Conservation (phyloP, 805 yeast genomes). For the Metschnikowia colocasiae region DNA sequence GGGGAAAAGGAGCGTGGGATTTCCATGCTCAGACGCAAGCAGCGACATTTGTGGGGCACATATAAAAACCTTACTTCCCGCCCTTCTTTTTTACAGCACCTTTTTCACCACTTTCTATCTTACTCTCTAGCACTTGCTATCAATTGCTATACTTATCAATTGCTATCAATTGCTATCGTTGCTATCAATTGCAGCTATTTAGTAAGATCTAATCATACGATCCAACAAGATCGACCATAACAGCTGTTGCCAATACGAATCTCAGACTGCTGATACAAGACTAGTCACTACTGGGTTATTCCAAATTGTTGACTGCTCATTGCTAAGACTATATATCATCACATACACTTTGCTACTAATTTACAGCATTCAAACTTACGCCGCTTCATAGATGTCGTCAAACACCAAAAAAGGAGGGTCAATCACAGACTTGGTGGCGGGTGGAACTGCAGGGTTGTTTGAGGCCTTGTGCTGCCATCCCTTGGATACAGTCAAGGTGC, state of each 20-base stretch:
- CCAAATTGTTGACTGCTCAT: no score
- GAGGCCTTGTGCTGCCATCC: conserved; percentile 99
- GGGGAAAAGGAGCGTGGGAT: conserved; percentile 16
- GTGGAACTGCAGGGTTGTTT: conserved; percentile 95
- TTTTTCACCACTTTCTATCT: neutral
- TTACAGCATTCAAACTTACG: no score
- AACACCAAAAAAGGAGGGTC: conserved; percentile 34
- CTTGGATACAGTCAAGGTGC: conserved; percentile 93
- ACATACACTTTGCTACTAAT: neutral
- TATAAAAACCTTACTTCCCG: conserved; percentile 1
- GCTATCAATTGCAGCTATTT: neutral
- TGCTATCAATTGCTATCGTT: neutral
- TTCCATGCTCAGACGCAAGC: conserved; percentile 1
- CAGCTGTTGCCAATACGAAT: no score
- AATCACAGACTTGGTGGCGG: conserved; percentile 74
- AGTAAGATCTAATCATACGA: no score
- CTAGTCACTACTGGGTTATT: no score
- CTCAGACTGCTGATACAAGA: no score
- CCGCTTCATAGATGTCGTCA: conserved; percentile 11
- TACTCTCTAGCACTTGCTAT: conserved; percentile 2
- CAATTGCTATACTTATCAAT: neutral
- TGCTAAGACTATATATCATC: no score
- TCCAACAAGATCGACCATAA: no score
- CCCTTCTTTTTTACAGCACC: neutral
- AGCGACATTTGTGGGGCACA: conserved; percentile 6